Conservation (phyloP, 2,329 filamentous ascomycete genomes). For the Metarhizium anisopliae region DNA sequence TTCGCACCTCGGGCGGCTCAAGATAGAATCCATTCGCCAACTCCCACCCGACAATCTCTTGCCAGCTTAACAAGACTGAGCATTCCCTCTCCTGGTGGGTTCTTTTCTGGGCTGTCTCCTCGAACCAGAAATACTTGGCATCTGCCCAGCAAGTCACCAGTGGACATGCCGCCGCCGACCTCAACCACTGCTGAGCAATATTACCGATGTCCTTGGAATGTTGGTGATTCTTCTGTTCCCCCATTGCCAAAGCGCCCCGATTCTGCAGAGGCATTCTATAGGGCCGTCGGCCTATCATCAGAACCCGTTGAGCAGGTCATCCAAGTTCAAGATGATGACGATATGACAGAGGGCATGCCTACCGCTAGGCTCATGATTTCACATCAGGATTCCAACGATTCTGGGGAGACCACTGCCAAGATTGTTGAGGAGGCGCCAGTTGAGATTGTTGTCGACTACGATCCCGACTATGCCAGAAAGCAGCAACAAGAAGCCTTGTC, state of each 20-base stretch:
- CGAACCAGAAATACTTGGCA: conserved; percentile 77
- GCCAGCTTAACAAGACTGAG: conserved; percentile 73
- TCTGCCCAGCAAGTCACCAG: conserved; percentile 43
- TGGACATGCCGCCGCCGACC: conserved; percentile 56
- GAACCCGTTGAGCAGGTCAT: conserved; percentile 59
- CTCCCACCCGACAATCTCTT: conserved; percentile 41
- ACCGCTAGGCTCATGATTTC: conserved; percentile 48
- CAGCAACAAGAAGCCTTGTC: conserved; percentile 60
- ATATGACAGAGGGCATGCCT: conserved; percentile 52
- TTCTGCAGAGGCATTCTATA: conserved; percentile 30
- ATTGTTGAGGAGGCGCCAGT: conserved; percentile 48
- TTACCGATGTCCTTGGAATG: conserved; percentile 74
- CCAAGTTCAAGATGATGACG: conserved; percentile 36
- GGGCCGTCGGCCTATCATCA: conserved; percentile 26
- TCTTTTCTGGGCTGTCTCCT: conserved; percentile 78
- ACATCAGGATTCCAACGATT: conserved; percentile 21
- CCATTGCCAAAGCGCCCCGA: conserved; percentile 27
- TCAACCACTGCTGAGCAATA: conserved; percentile 90
- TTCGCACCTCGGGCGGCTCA: conserved; percentile 18
- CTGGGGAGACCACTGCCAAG: conserved; percentile 19
- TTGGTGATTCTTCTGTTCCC: conserved; percentile 25
- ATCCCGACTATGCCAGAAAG: conserved; percentile 65
- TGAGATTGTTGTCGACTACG: conserved; percentile 62
- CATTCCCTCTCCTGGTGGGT: conserved; percentile 84
- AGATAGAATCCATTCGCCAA: conserved; percentile 18